A percentile compares a stretch with the other conserved stretches of the same genome.
These are phyloP conservation scores for Calocybe indica DNA, from an alignment of 768 basidiomycete genomes.

Conservation along the genomic window DNA sequence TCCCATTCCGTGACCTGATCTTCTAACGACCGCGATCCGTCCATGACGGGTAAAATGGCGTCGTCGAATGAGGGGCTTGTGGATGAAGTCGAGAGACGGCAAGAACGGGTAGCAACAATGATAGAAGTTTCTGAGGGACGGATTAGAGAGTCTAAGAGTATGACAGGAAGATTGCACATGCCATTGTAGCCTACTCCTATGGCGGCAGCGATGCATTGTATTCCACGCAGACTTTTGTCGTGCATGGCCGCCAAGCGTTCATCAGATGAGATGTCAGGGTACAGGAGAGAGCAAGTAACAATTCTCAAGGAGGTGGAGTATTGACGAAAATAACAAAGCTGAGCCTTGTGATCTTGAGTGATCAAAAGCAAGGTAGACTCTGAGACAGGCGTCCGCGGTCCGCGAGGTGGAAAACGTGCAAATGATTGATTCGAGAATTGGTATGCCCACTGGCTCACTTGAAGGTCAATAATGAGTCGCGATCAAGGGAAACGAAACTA, in stretches of 20 bases:
- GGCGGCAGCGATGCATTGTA: conserved; percentile 49
- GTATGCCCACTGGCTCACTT: conserved; percentile 13
- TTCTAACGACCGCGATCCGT: conserved; percentile 25
- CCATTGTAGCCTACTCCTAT: conserved; percentile 60
- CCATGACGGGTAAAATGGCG: conserved; percentile 36
- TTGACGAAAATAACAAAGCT: conserved; percentile 48
- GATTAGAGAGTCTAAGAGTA: conserved; percentile 1
- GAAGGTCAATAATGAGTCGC: conserved; percentile 44
- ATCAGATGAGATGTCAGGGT: conserved; percentile 31
- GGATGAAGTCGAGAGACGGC: conserved; percentile 24
- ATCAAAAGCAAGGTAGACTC: conserved; percentile 56
- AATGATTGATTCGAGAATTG: conserved; percentile 28
- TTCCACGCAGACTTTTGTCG: conserved; percentile 27
- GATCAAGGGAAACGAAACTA: conserved; percentile 1
- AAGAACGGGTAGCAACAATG: conserved; percentile 58
- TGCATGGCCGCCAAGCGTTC: conserved; percentile 23
- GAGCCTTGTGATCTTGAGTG: conserved; percentile 54
- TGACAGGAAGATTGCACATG: conserved; percentile 14
- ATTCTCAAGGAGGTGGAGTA: conserved; percentile 37
- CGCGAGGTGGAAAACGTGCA: conserved; percentile 50
- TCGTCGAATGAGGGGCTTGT: conserved; percentile 25
- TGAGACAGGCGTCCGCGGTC: conserved; percentile 48
- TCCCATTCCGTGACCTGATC: conserved; percentile 38
- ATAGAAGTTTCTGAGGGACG: conserved; percentile 43
- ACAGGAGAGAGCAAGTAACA: conserved; percentile 42